These are phyloP conservation scores for Eutypella sp. DNA, from an alignment of 2,329 filamentous ascomycete genomes.

Conservation along the genomic window DNA sequence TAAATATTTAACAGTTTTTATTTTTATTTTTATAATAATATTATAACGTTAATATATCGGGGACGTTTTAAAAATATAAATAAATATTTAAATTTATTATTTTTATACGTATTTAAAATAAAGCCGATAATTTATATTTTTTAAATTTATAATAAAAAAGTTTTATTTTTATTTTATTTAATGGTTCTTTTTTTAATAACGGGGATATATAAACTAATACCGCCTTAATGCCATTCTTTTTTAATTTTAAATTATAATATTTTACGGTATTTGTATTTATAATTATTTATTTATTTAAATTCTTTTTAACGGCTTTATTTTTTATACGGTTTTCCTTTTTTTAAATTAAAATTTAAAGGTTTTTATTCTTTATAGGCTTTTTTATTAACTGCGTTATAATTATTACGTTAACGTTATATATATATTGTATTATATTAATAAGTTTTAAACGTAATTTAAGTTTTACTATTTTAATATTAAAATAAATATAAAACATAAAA, in stretches of 20 bases:
- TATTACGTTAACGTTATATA: not conserved
- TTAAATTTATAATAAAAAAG: not conserved
- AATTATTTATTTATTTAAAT: not conserved
- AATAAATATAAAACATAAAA: not conserved
- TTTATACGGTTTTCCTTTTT: too few species aligned
- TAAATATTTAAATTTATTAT: not conserved
- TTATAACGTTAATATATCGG: not conserved
- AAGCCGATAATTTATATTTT: not conserved
- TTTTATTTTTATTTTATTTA: not conserved
- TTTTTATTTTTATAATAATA: not conserved
- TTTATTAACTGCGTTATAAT: not conserved
- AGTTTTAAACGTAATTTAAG: not conserved
- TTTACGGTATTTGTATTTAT: not conserved
- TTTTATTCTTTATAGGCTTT: too few species aligned
- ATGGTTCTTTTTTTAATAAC: not conserved
- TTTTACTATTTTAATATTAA: not conserved
- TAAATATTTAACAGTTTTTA: too few species aligned
- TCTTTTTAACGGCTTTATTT: not conserved
- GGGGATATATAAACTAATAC: too few species aligned
- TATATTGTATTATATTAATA: not conserved
- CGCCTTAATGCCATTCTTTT: too few species aligned
- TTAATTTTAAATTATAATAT: not conserved
- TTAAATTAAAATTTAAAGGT: too few species aligned
- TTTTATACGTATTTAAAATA: too few species aligned
- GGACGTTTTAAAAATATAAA: not conserved